These are phyloP conservation scores for Petasospora fabianii DNA, from an alignment of 1,139 yeast species.

Conservation along the genomic window DNA sequence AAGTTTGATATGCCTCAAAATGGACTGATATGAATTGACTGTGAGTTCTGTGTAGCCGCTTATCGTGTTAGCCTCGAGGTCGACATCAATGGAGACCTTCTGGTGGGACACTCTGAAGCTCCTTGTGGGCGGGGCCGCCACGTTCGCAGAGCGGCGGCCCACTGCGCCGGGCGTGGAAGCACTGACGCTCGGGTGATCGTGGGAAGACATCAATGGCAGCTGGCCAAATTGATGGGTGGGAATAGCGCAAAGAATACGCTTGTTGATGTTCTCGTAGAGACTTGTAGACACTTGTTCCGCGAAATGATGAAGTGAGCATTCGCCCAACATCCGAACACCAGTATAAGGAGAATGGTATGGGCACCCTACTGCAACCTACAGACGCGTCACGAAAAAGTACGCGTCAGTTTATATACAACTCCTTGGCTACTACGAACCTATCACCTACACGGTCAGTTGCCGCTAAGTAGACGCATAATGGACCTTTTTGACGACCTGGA, in stretches of 20 bases:
- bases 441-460: background rate
- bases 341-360: background rate
- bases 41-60: constrained; percentile 84
- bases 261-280: background rate
- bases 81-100: constrained; percentile 63
- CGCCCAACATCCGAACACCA: background rate
- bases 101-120: constrained; percentile 63
- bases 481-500: constrained; percentile 18
- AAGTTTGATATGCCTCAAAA: constrained; percentile 55
- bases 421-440: background rate
- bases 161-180: constrained; percentile 20
- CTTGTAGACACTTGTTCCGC: no score
- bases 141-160: constrained; percentile 10
- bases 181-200: constrained; percentile 22
- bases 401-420: constrained; percentile 1
- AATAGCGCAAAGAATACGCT: no score
- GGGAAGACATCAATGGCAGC: constrained; percentile 11
- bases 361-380: background rate
- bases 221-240: no score
- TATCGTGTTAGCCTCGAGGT: constrained; percentile 48
- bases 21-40: constrained; percentile 63
- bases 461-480: constrained; percentile 10
- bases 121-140: constrained; percentile 6
- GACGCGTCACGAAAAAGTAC: background rate
- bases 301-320: no score